Evolutionary conservation across 108 stramenopile genomes (phyloP).

Genomic region (Aurantiochytrium sp.): DNA sequence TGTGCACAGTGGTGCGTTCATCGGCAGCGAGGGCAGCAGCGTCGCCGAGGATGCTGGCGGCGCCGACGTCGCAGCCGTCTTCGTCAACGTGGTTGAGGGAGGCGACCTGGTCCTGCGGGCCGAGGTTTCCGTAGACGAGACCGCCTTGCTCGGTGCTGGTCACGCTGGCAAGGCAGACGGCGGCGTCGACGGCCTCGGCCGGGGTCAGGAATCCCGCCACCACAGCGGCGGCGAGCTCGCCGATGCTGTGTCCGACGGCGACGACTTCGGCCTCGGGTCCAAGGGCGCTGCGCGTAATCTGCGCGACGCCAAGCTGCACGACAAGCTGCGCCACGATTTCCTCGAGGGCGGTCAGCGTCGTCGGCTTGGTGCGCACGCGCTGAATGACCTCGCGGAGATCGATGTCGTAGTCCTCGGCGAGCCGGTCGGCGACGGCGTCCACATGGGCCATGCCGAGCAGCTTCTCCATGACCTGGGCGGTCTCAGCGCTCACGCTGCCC

Average conservation of each 20-base stretch:
- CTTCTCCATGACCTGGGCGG: neutral
- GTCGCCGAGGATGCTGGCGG: neutral
- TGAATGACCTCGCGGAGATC: neutral
- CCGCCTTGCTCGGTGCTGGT: neutral
- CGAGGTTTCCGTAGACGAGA: neutral
- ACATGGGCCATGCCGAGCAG: neutral
- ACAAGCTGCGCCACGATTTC: constrained; percentile 3
- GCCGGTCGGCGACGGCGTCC: neutral
- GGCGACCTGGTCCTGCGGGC: neutral
- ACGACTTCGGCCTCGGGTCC: neutral
- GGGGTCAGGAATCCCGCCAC: neutral
- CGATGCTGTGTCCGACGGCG: constrained; percentile 25
- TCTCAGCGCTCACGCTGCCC: constrained; percentile 4
- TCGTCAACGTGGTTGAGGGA: neutral
- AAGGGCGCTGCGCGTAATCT: neutral
- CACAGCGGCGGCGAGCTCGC: constrained; percentile 8
- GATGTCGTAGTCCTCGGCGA: neutral
- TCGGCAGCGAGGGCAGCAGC: neutral
- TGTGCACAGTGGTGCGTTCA: neutral
- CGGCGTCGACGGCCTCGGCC: neutral
- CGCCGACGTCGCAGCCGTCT: neutral
- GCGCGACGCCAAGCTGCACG: neutral
- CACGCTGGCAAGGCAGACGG: neutral
- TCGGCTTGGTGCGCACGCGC: neutral
- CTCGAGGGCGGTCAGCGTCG: neutral